phyloP scores from a whole-genome alignment of 1,284 basidiomycete genomes.

The Mycosarcoma maydis region DNA sequence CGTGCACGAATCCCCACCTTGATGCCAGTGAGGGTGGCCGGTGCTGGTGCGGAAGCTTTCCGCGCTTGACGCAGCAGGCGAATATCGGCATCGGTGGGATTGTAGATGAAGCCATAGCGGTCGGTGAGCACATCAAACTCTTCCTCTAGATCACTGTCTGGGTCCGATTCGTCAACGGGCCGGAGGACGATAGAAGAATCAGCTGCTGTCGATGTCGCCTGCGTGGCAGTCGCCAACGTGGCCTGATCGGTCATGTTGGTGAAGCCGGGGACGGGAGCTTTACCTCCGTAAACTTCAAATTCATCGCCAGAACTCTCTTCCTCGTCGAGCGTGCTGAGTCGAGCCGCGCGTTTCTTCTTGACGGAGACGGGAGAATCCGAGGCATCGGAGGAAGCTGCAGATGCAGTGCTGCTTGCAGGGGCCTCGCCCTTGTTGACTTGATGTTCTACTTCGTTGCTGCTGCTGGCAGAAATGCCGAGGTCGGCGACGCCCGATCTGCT shows the following conservation, averaged over 20 bases:
- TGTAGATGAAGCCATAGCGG: constrained; percentile 95
- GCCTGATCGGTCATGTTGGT: constrained; percentile 24
- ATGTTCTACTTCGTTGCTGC: constrained; percentile 9
- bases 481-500: constrained; percentile 29
- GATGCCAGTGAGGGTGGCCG: constrained; percentile 84
- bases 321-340: constrained; percentile 49
- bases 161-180: constrained; percentile 25
- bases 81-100: constrained; percentile 78
- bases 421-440: neutral
- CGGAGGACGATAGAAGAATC: constrained; percentile 43
- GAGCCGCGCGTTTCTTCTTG: constrained; percentile 20
- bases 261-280: constrained; percentile 48
- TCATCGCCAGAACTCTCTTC: constrained; percentile 62
- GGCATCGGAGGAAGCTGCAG: neutral
- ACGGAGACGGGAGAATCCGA: constrained; percentile 6
- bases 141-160: constrained; percentile 64
- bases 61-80: constrained; percentile 77
- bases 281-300: constrained; percentile 67
- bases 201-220: neutral
- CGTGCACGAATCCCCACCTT: constrained; percentile 73
- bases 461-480: constrained; percentile 45
- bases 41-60: constrained; percentile 79
- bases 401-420: neutral
- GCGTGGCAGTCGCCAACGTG: neutral
- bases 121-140: constrained; percentile 78